These are phyloP conservation scores for Lachancea waltii DNA, from an alignment of 805 yeast genomes.

Conservation along the genomic window DNA sequence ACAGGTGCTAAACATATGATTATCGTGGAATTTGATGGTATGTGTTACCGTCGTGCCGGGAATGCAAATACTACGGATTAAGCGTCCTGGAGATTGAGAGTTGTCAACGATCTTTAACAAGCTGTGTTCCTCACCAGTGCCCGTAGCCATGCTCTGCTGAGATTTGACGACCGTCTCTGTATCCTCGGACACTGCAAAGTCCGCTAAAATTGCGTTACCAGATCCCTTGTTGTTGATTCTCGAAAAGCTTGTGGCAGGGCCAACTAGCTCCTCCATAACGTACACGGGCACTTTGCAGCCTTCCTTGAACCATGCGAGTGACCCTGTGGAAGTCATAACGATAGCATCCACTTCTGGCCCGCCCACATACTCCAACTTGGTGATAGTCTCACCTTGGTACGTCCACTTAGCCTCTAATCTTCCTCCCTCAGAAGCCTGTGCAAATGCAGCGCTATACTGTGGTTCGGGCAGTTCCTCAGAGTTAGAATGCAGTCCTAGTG, in stretches of 20 bases:
- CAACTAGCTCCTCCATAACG: conserved; percentile 30
- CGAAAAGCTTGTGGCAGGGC: conserved; percentile 27
- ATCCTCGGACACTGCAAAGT: conserved; percentile 27
- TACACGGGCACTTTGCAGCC: conserved; percentile 29
- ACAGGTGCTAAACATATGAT: conserved; percentile 28
- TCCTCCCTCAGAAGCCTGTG: conserved; percentile 34
- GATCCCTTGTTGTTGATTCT: conserved; percentile 26
- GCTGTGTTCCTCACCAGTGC: conserved; percentile 25
- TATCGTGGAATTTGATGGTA: conserved; percentile 28
- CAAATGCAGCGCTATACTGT: conserved; percentile 66
- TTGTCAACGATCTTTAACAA: conserved; percentile 29
- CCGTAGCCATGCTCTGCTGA: conserved; percentile 13
- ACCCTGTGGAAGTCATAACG: conserved; percentile 29
- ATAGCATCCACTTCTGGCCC: conserved; percentile 33
- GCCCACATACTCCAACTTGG: conserved; percentile 23
- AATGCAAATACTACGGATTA: conserved; percentile 23
- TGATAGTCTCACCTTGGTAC: conserved; percentile 28
- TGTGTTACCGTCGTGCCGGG: conserved; percentile 30
- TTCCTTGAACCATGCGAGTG: conserved; percentile 31
- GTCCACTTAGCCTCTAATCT: conserved; percentile 20
- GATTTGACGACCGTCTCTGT: conserved; percentile 28
- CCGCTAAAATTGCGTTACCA: conserved; percentile 21
- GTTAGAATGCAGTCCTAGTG: conserved; percentile 21
- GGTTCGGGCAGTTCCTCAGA: conserved; percentile 36
- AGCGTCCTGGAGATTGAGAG: conserved; percentile 28